A percentile compares a stretch with the other conserved stretches of the same genome.
These are phyloP conservation scores for Ceratobasidium sp. DNA, from an alignment of 1,284 basidiomycete species.

Conservation along the genomic window DNA sequence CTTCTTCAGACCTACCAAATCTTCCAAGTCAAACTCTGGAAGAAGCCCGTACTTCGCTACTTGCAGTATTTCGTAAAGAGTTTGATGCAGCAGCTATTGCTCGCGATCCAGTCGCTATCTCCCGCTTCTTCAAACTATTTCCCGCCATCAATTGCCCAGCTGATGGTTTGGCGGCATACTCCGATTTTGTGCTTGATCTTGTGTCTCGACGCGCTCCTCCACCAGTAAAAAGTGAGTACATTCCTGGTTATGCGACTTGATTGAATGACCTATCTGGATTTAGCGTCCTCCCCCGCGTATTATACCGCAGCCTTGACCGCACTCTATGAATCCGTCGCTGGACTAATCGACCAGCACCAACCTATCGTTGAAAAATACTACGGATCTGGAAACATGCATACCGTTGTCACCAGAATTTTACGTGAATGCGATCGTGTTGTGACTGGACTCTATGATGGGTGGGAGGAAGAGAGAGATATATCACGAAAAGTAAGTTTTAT, in stretches of 20 bases:
- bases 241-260: neutral
- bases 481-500: slow-evolving; percentile 68
- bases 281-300: slow-evolving; percentile 89
- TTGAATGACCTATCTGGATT: slow-evolving; percentile 39
- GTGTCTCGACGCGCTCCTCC: slow-evolving; percentile 81
- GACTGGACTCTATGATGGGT: slow-evolving; percentile 78
- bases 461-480: slow-evolving; percentile 88
- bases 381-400: slow-evolving; percentile 84
- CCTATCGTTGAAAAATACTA: slow-evolving; percentile 99
- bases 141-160: slow-evolving; percentile 90
- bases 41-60: slow-evolving; percentile 76
- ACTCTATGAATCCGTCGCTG: slow-evolving; percentile 93
- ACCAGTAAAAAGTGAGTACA: slow-evolving; percentile 76
- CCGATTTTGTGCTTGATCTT: slow-evolving; percentile 90
- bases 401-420: slow-evolving; percentile 80
- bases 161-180: slow-evolving; percentile 95
- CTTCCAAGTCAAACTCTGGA: slow-evolving; percentile 87
- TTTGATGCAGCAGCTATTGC: slow-evolving; percentile 83
- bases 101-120: slow-evolving; percentile 87
- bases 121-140: slow-evolving; percentile 96
- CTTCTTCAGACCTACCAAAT: slow-evolving; percentile 86
- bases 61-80: slow-evolving; percentile 79
- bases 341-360: slow-evolving; percentile 97
- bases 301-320: slow-evolving; percentile 88
- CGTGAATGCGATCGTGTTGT: slow-evolving; percentile 90